Percentiles rank a stretch among this genome's conserved stretches.
Conservation (phyloP, 495 filamentous ascomycete species). For the Amniculicola lignicola region DNA sequence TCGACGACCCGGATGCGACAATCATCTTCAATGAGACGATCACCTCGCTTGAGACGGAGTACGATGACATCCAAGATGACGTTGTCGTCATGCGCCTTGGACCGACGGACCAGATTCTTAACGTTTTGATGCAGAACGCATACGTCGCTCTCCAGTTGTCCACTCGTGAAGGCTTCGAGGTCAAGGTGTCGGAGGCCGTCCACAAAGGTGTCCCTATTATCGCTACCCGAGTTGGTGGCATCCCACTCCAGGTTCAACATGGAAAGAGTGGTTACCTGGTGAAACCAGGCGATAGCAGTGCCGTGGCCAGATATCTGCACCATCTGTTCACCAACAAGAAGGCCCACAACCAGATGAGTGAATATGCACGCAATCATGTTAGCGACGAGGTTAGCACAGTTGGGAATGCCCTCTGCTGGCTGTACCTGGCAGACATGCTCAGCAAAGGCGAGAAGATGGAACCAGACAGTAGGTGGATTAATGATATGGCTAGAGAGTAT, state of each 20-base stretch:
- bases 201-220: constrained; percentile 84
- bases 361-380: constrained; percentile 63
- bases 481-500: constrained; percentile 71
- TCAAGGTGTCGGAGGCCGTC: constrained; percentile 84
- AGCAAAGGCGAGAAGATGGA: constrained; percentile 48
- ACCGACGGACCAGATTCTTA: constrained; percentile 77
- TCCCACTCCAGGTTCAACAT: constrained; percentile 75
- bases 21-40: constrained; percentile 71
- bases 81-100: constrained; percentile 75
- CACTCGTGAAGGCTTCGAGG: constrained; percentile 82
- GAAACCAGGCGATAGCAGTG: constrained; percentile 65
- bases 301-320: constrained; percentile 68
- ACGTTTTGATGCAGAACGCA: constrained; percentile 71
- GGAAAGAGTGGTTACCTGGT: constrained; percentile 75
- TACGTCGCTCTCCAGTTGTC: constrained; percentile 76
- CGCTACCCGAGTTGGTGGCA: constrained; percentile 73
- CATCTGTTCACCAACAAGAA: constrained; percentile 65
- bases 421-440: constrained; percentile 69
- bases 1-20: constrained; percentile 80
- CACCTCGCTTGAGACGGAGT: constrained; percentile 57
- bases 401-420: constrained; percentile 74
- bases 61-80: constrained; percentile 51
- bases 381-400: constrained; percentile 83
- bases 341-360: constrained; percentile 63
- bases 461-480: constrained; percentile 64